Conservation (phyloP, 225 moss, liverwort and hornwort genomes). For the Anthoceros angustus region DNA sequence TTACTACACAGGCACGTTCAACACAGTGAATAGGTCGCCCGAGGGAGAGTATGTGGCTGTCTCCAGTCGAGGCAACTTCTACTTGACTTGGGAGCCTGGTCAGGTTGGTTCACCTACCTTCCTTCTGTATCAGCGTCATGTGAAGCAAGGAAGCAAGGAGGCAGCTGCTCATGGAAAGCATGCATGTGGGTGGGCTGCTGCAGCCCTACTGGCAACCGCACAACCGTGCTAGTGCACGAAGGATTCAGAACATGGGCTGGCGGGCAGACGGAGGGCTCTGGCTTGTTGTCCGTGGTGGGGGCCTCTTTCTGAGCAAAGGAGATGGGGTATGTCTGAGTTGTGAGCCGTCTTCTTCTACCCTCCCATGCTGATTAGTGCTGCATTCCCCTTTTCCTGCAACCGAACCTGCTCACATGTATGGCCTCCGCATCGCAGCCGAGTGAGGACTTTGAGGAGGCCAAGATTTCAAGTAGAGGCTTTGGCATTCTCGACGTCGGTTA, state of each 20-base stretch:
- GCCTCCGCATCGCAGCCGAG: constrained; percentile 22
- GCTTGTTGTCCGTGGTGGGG: constrained; percentile 84
- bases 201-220: constrained; percentile 77
- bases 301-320: constrained; percentile 70
- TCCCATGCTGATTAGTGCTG: neutral
- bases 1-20: constrained; percentile 89
- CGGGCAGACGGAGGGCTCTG: constrained; percentile 90
- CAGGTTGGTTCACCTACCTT: constrained; percentile 26
- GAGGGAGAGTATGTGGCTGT: constrained; percentile 79
- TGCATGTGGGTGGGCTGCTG: neutral
- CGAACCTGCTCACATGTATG: neutral
- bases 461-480: constrained; percentile 78
- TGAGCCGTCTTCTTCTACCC: neutral
- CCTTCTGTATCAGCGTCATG: neutral
- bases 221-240: constrained; percentile 53
- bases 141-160: neutral
- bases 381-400: constrained; percentile 8
- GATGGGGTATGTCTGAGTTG: constrained; percentile 34
- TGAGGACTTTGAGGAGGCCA: constrained; percentile 79
- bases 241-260: constrained; percentile 98
- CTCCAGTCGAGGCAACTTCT: constrained; percentile 93
- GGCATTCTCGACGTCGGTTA: constrained; percentile 91
- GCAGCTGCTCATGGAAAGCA: neutral
- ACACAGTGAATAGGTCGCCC: constrained; percentile 68
- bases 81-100: constrained; percentile 89